Percentiles rank a stretch among this genome's conserved stretches.
Conservation (phyloP, 441 rosid genomes). For the Breynia disticha region DNA sequence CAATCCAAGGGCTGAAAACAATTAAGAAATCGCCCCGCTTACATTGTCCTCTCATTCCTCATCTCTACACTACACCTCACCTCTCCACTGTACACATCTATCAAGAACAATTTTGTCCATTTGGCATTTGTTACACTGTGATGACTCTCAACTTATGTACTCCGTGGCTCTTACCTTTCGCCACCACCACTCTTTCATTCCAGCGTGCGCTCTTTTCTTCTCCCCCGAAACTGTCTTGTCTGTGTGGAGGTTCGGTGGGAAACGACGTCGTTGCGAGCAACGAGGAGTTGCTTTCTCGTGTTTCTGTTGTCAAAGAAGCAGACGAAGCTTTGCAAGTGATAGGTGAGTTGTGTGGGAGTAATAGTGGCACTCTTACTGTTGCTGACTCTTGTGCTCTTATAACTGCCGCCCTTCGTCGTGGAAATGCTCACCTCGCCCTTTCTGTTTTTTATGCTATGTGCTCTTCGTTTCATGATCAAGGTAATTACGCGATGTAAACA, state of each 20-base stretch:
- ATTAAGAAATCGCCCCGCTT: too few relatives aligned
- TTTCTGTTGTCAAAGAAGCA: constrained; percentile 52
- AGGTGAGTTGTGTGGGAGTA: constrained; percentile 19
- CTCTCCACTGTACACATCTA: neutral
- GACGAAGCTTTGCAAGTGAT: constrained; percentile 50
- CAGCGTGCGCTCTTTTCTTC: constrained; percentile 16
- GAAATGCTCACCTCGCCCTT: constrained; percentile 63
- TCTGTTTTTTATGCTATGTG: constrained; percentile 88
- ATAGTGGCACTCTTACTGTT: constrained; percentile 35
- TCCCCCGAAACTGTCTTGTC: neutral
- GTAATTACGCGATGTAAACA: too few relatives aligned
- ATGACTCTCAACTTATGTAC: constrained; percentile 44
- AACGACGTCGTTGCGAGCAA: constrained; percentile 25
- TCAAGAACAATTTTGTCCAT: neutral
- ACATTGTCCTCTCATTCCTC: constrained; percentile 5
- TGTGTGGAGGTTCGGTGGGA: too few relatives aligned
- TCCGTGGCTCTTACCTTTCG: constrained; percentile 25
- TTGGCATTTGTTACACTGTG: neutral
- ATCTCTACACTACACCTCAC: constrained; percentile 5
- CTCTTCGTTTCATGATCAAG: constrained; percentile 65
- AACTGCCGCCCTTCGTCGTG: constrained; percentile 46
- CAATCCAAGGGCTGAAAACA: too few relatives aligned
- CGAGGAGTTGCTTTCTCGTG: constrained; percentile 34
- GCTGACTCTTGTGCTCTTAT: constrained; percentile 50
- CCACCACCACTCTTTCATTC: constrained; percentile 4